phyloP scores from a whole-genome alignment of 768 basidiomycete species.

The Collybia sordida region DNA sequence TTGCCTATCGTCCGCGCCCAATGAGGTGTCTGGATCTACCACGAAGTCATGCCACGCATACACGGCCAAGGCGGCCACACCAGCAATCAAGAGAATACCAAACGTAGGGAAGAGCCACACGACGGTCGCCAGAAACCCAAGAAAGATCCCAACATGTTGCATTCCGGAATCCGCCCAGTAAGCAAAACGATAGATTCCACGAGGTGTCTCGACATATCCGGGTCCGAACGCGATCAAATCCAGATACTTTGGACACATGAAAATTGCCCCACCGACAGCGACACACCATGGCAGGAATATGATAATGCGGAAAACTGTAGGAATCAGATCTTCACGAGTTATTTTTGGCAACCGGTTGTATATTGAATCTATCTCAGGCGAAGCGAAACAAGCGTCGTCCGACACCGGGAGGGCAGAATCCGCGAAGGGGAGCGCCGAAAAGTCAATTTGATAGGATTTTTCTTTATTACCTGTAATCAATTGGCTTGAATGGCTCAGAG shows the following conservation, averaged over 20 bases:
- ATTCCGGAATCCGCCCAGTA: slow-evolving; percentile 38
- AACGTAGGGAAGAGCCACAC: slow-evolving; percentile 25
- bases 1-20: slow-evolving; percentile 43
- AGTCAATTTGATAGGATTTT: background rate
- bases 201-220: slow-evolving; percentile 26
- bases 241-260: slow-evolving; percentile 35
- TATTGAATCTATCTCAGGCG: background rate
- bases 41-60: slow-evolving; percentile 37
- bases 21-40: slow-evolving; percentile 28
- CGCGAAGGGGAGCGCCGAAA: slow-evolving; percentile 16
- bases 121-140: slow-evolving; percentile 25
- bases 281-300: slow-evolving; percentile 47
- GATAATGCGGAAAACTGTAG: slow-evolving; percentile 21
- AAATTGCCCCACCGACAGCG: slow-evolving; percentile 40
- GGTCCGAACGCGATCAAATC: slow-evolving; percentile 33
- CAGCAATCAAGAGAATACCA: slow-evolving; percentile 23
- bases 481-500: too few species aligned
- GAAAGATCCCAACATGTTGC: slow-evolving; percentile 37
- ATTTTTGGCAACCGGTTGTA: slow-evolving; percentile 7
- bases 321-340: slow-evolving; percentile 10
- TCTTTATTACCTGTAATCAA: too few species aligned
- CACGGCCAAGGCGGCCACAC: slow-evolving; percentile 24
- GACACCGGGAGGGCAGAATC: slow-evolving; percentile 1
- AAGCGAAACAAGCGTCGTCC: slow-evolving; percentile 1
- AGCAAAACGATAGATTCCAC: slow-evolving; percentile 37